Evolutionary conservation across 768 basidiomycete species (phyloP).

Genomic region (Suillus variegatus): DNA sequence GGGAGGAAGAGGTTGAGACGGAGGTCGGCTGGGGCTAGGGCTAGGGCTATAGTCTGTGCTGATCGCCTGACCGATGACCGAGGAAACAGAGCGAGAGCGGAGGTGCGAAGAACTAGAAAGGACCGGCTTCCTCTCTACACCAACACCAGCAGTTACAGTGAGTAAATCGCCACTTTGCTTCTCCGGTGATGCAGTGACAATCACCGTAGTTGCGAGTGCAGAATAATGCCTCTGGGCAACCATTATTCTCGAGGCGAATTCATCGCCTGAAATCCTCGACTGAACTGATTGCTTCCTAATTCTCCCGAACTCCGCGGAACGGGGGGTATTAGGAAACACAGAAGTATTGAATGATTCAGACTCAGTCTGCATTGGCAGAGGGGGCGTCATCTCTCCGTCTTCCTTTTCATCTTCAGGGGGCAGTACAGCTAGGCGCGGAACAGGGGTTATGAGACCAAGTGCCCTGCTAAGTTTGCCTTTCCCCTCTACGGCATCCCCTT

Average conservation of each 20-base stretch:
- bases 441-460: slow-evolving; percentile 60
- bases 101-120: slow-evolving; percentile 43
- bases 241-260: slow-evolving; percentile 61
- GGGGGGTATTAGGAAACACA: slow-evolving; percentile 51
- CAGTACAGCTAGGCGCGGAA: slow-evolving; percentile 68
- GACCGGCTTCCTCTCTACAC: slow-evolving; percentile 31
- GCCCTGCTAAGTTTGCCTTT: slow-evolving; percentile 63
- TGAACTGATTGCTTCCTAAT: slow-evolving; percentile 54
- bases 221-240: slow-evolving; percentile 75
- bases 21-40: slow-evolving; percentile 58
- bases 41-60: slow-evolving; percentile 40
- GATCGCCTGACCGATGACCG: slow-evolving; percentile 43
- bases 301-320: slow-evolving; percentile 59
- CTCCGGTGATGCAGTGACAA: slow-evolving; percentile 52
- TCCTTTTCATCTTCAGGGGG: slow-evolving; percentile 47
- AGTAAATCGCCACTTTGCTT: slow-evolving; percentile 24
- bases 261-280: slow-evolving; percentile 51
- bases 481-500: slow-evolving; percentile 71
- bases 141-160: slow-evolving; percentile 35
- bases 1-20: slow-evolving; percentile 69
- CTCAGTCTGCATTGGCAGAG: slow-evolving; percentile 60
- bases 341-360: slow-evolving; percentile 43
- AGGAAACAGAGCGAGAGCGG: slow-evolving; percentile 62
- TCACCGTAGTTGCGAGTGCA: slow-evolving; percentile 63
- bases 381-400: slow-evolving; percentile 51